Base-by-base conservation (phyloP, 208 protist species). In the Leishmania turanica region DNA sequence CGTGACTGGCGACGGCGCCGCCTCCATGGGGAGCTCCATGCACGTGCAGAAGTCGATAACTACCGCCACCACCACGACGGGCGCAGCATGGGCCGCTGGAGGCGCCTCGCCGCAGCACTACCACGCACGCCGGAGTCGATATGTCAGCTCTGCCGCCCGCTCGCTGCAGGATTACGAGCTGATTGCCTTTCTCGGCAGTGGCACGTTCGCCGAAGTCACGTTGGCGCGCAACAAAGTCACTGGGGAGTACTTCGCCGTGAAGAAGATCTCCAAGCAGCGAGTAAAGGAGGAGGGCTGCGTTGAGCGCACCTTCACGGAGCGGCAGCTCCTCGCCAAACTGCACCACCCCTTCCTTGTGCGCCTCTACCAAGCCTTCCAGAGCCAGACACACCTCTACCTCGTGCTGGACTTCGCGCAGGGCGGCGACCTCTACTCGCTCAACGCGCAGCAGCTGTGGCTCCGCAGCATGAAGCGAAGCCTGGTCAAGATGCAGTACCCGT, bases 181-280 rank as follows among this genome's bases (percentile, higher is more conserved):
- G 19, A 87, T 97, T 56, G 94, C 94, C 9, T 95, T 94, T 75
- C 77, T 97, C n/a, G 94, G 94, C 70, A 89, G 66, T 51, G 94
- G 94, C 68, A 91, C 91, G 66, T 97, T 97, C 81, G 91, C 92
- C 7, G 94, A 97, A 80, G 94, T 97, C 40, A 97, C 94, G 19
- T 85, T 97, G 47, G 94, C 94, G 37, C 88, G 94, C 40, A 90
- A 92, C 77, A 87, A 89, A 17, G 68, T 79, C n/a, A 96, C 90
- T 15, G 60, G 84, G 11, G 86, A 93, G 76, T 85, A 94, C n/a
- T 97, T 89, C 82, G 92, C 94, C 0, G 86, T 97, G 37, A 97
- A 97, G 79, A 96, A 95, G 68, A 97, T 97, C 74, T 94, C 88
- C 0, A 97, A 97, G 83, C 84, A 88, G 83, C 93, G 93, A 70